Conservation (phyloP, 192 early-diverging fungal species). For the Backusella macrospora region DNA sequence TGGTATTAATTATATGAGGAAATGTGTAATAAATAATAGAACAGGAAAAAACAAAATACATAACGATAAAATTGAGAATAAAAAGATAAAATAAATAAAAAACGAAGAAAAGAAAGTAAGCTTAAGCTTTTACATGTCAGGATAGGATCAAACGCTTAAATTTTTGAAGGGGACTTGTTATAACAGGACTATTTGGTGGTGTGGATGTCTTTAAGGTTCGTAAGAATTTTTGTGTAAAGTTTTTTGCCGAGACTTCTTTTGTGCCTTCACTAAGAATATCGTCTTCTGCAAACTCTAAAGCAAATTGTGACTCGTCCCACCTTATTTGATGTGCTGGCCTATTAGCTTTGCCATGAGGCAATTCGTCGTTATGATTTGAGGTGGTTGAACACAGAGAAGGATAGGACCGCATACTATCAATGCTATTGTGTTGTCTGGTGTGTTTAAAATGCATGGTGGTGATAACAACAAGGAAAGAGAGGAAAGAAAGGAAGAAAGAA, state of each 20-base stretch:
- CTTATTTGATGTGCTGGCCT: neutral
- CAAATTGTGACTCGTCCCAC: constrained; percentile 4
- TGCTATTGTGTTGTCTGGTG: neutral
- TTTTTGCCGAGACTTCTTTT: neutral
- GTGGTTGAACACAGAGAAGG: neutral
- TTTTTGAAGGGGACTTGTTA: neutral
- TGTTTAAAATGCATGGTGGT: neutral
- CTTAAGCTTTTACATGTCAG: neutral
- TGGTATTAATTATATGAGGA: too few relatives aligned
- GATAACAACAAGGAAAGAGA: neutral
- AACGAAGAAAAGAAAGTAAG: neutral
- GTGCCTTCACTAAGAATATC: neutral
- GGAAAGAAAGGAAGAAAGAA: neutral
- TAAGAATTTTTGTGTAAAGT: neutral
- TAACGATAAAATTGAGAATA: neutral
- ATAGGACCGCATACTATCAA: neutral
- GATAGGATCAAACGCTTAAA: neutral
- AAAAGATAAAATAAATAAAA: neutral
- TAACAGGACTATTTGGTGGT: neutral
- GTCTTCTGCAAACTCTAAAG: neutral
- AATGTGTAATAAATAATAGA: neutral
- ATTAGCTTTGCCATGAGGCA: neutral
- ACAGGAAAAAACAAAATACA: neutral
- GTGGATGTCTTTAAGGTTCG: neutral
- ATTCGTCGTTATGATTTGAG: neutral